Base-by-base conservation (phyloP, 331 rosid genomes). In the Malus hybrid region DNA sequence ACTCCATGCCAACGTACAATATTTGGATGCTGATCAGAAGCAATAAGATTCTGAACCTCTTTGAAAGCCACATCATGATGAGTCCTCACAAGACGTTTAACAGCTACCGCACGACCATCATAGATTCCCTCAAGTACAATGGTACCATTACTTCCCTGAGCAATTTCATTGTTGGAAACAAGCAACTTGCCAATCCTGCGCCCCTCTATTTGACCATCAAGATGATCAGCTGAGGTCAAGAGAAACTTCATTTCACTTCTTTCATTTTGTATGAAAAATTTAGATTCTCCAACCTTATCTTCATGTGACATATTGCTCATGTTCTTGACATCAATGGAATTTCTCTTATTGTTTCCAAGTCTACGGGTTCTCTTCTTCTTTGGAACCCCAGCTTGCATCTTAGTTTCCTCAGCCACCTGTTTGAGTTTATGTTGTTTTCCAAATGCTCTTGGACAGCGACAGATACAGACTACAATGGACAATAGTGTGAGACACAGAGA, bases 1-100 rank as follows among this genome's bases (percentile, higher is more conserved):
- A 83, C 86, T 7, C 86, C 86, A 56, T 83, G 73, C 83, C 83
- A 79, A 55, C 86, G 86, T 6, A 83, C 86, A 72, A 83, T 74
- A 76, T 83, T 83, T 15, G 81, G 86, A 76, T 83, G 86, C 20
- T 83, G 83, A 73, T 83, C 86, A n/a, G 86, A 79, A 44, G 81
- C 84, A 73, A 83, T 83, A 56, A 83, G 86, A 76, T 79, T 79
- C 70, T 83, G 83, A 76, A 83, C 80, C 81, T 83, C 86, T 68
- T 83, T 83, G 67, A 29, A 44, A 61, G 86, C 86, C 32, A 83
- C 77, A 46, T 83, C 81, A 67, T 80, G 86, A 73, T 83, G 86
- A 65, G 84, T 68, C 69, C 74, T 67, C 69, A 83, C 84, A n/a
- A 83, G 86, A n/a, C 86, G 86, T 46, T 83, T 83, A 32, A 83